phyloP scores from a whole-genome alignment of 768 basidiomycete genomes.

The Hirschioporus abietinus region DNA sequence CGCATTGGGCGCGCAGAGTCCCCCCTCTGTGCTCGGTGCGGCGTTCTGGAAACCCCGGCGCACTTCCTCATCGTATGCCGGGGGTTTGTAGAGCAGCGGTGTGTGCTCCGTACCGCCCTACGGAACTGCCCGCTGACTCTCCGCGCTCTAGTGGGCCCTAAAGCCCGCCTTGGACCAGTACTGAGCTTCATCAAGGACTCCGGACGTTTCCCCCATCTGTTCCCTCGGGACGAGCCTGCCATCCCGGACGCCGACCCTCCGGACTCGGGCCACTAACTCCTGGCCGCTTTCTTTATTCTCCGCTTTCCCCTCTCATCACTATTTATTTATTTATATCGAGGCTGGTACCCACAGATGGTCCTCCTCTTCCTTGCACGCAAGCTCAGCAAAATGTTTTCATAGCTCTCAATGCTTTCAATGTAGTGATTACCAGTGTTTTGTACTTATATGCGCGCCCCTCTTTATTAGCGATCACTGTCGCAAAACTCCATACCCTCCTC shows the following conservation, averaged over 20 bases:
- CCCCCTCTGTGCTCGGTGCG: conserved; percentile 25
- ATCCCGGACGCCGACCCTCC: not conserved
- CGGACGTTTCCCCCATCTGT: not conserved
- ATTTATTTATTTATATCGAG: not conserved
- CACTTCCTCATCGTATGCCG: conserved; percentile 28
- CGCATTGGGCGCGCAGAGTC: conserved; percentile 21
- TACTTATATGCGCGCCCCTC: not conserved
- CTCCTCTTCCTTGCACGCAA: not conserved
- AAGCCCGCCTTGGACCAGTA: not conserved
- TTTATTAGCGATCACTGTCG: not conserved
- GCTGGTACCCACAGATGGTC: not conserved
- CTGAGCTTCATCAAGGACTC: not conserved
- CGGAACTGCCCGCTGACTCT: not conserved
- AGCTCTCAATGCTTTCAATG: not conserved
- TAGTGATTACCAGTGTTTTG: not conserved
- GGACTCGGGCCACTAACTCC: not conserved
- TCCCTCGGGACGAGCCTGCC: not conserved
- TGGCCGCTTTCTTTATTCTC: not conserved
- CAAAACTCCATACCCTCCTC: not conserved
- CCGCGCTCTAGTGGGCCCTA: not conserved
- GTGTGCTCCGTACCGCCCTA: not conserved
- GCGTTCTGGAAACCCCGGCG: conserved; percentile 20
- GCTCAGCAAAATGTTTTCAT: not conserved
- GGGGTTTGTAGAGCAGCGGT: not conserved
- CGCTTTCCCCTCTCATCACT: not conserved